Evolutionary conservation across 176 grass and related monocot species (phyloP), one percentile per base, ranked within the genome.

Genomic region (Secale cereale): DNA sequence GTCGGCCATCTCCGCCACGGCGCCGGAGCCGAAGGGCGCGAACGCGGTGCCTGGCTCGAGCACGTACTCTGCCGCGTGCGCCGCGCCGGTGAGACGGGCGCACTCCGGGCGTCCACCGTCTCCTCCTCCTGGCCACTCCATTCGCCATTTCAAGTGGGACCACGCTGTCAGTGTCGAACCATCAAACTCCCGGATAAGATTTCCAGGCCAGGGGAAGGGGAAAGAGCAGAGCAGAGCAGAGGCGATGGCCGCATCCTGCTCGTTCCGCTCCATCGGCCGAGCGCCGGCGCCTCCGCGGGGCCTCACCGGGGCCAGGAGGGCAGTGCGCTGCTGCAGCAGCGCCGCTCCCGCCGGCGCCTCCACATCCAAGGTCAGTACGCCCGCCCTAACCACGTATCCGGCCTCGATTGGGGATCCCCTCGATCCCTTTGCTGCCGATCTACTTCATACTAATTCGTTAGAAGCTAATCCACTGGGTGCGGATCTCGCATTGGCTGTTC

Each of bases 231-330:
- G 67, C 20, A 48, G 25, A 46, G 14, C 8, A 30, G 23, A 22
- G 73, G 68, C n/a, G 56, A 90, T 90, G 88, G 83, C 83, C 1
- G 79, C 79, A 19, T 45, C 79, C n/a, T 78, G 79, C 73, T 82
- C 84, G 41, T 65, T 82, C 83, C 73, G 78, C 5, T 57, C 78
- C 40, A 35, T 72, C 20, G 54, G 37, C 79, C 56, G 71, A 15
- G 54, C 65, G 41, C 83, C 88, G n/a, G 78, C 65, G 29, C 78
- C 43, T 26, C 73, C 35, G 3, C 65, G 32, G 59, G 68, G 33
- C 20, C 19, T 74, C 68, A 26, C 30, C 35, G 41, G 59, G 59
- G 27, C 56, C 16, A 82, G 79, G 71, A 74, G 41, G 9, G 16
- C 65, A 0, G 79, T 73, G 27, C 74, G 57, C 32, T 86, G 84